Evolutionary conservation across 169 alveolate genomes (phyloP), one percentile per base, ranked within the genome.

Genomic region (Eimeria praecox): DNA sequence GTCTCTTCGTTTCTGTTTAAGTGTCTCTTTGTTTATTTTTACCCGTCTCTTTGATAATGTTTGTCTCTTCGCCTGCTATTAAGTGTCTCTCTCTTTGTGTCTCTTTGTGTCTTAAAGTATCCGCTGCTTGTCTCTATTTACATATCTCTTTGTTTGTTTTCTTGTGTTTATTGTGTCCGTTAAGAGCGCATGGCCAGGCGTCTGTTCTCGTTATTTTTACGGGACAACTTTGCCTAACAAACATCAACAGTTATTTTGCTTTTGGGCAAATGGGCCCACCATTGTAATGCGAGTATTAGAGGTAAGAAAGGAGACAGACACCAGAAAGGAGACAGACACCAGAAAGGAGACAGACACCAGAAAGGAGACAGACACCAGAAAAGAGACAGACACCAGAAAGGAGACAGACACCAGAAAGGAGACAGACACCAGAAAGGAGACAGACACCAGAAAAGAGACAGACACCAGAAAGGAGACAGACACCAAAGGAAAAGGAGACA

Each of bases 231-330:
- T 97, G 49, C 97, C 97, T 30, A 97, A 97, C 95, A 97, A 97
- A 46, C 99, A 98, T 82, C 98, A 98, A 87, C 98, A 97, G 93
- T 90, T 98, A 20, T 98, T 98, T 94, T 91, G 95, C 83, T 95
- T 97, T 94, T 97, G 97, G 98, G 97, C 98, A 10, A 96, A 97
- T 75, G 99, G 99, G 0, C 99, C 99, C 52, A 95, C 87, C 88
- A 92, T 96, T 73, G 94, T 97, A 40, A 93, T 96, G 87, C 97
- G 96, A 46, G 96, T 96, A 52, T 83, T 85, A 16, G 95, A 90
- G 91, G 95, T 92, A 20, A 62, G 89, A 5, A 33, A 30, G 18
- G 16, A 20, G 38, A 49, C 20, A 49, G 20, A 49, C 56, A 49
- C 12, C 5, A 8, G 5, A 49, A 49, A 49, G 56, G 56, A 49